Conservation (phyloP, 352 stramenopile species). For the Globisporangium takayamanum region DNA sequence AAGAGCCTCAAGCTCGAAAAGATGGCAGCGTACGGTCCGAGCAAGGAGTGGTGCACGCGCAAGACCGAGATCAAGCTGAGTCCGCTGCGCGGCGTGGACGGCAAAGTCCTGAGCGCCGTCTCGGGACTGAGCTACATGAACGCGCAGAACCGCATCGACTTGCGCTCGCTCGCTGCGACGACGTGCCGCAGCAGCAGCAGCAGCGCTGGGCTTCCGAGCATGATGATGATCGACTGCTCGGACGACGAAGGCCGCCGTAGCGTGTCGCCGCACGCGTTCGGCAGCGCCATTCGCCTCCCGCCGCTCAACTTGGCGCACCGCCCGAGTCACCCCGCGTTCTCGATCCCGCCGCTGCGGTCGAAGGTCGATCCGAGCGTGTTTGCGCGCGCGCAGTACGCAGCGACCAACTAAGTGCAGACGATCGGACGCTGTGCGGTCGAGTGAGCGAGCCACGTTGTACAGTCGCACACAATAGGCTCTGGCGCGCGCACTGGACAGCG, state of each 20-base stretch:
- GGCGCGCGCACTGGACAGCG: neutral
- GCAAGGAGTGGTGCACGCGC: constrained; percentile 50
- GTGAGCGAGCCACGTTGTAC: neutral
- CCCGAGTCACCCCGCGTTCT: constrained; percentile 26
- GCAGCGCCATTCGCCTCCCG: constrained; percentile 39
- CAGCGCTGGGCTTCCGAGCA: no score
- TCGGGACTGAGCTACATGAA: constrained; percentile 48
- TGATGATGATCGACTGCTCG: constrained; percentile 11
- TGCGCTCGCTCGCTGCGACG: constrained; percentile 10
- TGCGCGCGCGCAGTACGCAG: constrained; percentile 35
- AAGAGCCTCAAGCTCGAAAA: constrained; percentile 22
- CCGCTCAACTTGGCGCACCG: constrained; percentile 48
- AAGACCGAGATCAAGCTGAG: constrained; percentile 61
- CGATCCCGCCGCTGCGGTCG: constrained; percentile 68
- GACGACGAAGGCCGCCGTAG: constrained; percentile 30
- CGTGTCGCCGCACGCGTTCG: constrained; percentile 7
- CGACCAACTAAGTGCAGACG: constrained; percentile 31
- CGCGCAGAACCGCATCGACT: constrained; percentile 30
- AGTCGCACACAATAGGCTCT: neutral
- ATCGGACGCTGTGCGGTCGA: neutral
- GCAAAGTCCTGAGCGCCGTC: constrained; percentile 40
- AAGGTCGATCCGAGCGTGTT: constrained; percentile 76
- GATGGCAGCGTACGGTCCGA: constrained; percentile 15
- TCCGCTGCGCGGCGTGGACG: constrained; percentile 37
- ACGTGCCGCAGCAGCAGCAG: constrained; percentile 3